A percentile compares a stretch with the other conserved stretches of the same genome.
Evolutionary conservation across 192 early-diverging fungal genomes (phyloP).

Genomic region (Pilobolus umbonatus): DNA sequence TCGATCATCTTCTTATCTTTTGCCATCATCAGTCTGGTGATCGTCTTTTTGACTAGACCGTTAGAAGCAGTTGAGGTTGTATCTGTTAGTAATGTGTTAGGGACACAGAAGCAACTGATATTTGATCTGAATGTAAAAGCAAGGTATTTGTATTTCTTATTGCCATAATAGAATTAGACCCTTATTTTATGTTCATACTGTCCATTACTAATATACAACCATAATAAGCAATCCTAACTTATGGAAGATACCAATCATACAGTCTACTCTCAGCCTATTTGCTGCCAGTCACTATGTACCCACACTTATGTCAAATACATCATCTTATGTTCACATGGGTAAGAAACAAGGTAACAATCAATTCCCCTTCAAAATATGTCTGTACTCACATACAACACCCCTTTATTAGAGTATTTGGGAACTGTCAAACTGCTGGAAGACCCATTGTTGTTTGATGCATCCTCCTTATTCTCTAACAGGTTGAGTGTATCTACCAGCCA

Average conservation of each 20-base stretch:
- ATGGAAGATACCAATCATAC: constrained; percentile 1
- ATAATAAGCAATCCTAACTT: constrained; percentile 10
- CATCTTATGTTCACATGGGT: background rate
- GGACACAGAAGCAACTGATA: constrained; percentile 11
- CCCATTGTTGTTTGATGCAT: background rate
- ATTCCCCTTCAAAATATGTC: too few species aligned
- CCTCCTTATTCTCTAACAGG: background rate
- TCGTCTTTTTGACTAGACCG: constrained; percentile 7
- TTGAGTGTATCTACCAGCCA: constrained; percentile 4
- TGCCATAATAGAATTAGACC: background rate
- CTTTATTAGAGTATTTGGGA: background rate
- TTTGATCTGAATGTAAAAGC: constrained; percentile 15
- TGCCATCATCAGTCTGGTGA: too few species aligned
- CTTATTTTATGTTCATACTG: background rate
- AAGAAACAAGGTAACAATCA: background rate
- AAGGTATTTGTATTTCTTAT: background rate
- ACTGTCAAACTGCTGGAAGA: background rate
- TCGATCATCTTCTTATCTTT: background rate
- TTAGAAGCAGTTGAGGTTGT: background rate
- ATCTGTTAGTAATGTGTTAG: background rate
- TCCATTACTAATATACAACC: background rate
- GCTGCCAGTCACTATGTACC: constrained; percentile 3
- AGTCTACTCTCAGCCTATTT: constrained; percentile 7
- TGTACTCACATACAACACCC: too few species aligned
- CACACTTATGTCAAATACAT: background rate